Percentiles rank a stretch among this genome's conserved stretches.
These are phyloP conservation scores for Lactarius psammicola DNA, from an alignment of 768 basidiomycete genomes.

Conservation along the genomic window DNA sequence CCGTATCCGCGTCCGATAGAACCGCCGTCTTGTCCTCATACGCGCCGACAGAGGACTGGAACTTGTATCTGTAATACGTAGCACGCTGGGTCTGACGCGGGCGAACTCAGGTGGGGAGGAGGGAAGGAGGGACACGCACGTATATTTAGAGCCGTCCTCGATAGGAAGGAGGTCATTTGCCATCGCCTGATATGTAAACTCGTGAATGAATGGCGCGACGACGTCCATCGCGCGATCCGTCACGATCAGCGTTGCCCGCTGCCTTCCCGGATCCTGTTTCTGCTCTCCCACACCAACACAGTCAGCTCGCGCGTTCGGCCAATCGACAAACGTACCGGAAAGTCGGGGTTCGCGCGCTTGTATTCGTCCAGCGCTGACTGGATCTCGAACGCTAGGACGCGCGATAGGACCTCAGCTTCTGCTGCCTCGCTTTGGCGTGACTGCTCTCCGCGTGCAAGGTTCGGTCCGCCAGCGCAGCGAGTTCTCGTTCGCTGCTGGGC, in stretches of 20 bases:
- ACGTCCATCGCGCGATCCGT: conserved; percentile 98
- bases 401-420: conserved; percentile 74
- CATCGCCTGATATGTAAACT: conserved; percentile 99
- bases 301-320: conserved; percentile 45
- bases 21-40: conserved; percentile 86
- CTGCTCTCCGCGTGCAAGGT: conserved; percentile 69
- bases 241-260: conserved; percentile 80
- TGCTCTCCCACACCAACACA: conserved; percentile 21
- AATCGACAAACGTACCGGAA: conserved; percentile 58
- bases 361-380: conserved; percentile 84
- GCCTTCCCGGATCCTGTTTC: conserved; percentile 44
- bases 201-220: conserved; percentile 86
- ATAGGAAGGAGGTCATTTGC: conserved; percentile 91
- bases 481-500: conserved; percentile 59
- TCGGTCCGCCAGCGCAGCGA: conserved; percentile 77
- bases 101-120: not conserved
- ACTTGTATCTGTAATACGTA: conserved; percentile 68
- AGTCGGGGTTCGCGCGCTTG: conserved; percentile 81
- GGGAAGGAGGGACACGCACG: conserved; percentile 57
- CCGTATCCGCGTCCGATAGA: conserved; percentile 81
- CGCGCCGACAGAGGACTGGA: conserved; percentile 81
- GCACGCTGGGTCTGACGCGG: conserved; percentile 6
- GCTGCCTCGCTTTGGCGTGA: conserved; percentile 67
- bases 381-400: conserved; percentile 81
- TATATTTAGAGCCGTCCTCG: conserved; percentile 81